Base-by-base conservation (phyloP, 164 flowering plant species). In the Macadamia tetraphylla region DNA sequence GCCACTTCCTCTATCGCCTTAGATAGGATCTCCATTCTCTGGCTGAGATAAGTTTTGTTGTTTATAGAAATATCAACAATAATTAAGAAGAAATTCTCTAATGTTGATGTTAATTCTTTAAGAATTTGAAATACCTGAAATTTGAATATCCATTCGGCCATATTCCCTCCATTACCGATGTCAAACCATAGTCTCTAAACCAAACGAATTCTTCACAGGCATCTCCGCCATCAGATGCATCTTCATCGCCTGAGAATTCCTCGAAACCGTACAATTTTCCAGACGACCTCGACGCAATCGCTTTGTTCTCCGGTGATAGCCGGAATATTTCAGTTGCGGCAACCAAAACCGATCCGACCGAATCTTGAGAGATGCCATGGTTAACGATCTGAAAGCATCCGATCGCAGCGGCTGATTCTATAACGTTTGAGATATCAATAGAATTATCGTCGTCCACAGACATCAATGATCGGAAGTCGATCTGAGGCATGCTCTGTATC, bases 311-410 rank as follows among this genome's bases (percentile, higher is more conserved):
- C 63, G 75, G 49, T 58, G 87, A 51, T 44, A 90, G 40, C 56
- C 52, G 32, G 48, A 92, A 92, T 1, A 92, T 58, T n/a, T 86
- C 87, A 2, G 71, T 72, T 0, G 81, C 84, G 13, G 71, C 65
- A 1, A 11, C 56, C 73, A 65, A 3, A 11, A 73, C 86, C 7
- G 82, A 68, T 55, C 74, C 12, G 9, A 81, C 70, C 29, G 77
- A 18, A 12, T 84, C 89, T 0, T n/a, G 1, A 1, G 84, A 31
- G 43, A 92, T 73, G 30, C 88, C 96, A 70, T 82, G 84, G 63
- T 86, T 87, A n/a, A 87, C 74, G 12, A 92, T 65, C 80, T 90
- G 89, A 69, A 92, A 87, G 66, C 91, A 92, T 15, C 94, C 98
- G 9, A 74, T 68, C 18, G 46, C 70, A 0, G 76, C 31, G 0